Evolutionary conservation across 345 rosid species (phyloP).

Genomic region (Raphanus raphanistrum): DNA sequence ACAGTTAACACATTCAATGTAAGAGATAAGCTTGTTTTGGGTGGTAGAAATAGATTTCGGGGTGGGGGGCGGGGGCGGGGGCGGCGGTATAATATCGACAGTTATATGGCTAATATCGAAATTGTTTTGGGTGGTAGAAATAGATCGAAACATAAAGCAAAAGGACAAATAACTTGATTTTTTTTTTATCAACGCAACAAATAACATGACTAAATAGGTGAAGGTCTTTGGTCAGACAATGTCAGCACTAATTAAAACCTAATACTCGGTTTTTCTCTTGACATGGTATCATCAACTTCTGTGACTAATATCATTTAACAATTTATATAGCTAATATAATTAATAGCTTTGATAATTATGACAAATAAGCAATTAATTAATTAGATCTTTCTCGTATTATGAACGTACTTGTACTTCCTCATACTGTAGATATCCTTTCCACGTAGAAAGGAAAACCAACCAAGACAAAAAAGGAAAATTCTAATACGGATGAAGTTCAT

Average conservation of each 20-base stretch:
- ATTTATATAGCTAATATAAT: background rate
- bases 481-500: constrained; percentile 35
- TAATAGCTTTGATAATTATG: background rate
- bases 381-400: constrained; percentile 13
- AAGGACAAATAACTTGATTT: background rate
- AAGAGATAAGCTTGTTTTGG: background rate
- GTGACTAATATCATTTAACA: background rate
- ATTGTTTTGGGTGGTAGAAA: constrained; percentile 22
- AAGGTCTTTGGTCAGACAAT: constrained; percentile 31
- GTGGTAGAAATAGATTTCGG: background rate
- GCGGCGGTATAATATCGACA: background rate
- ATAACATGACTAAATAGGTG: constrained; percentile 13
- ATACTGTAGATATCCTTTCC: constrained; percentile 20
- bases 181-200: background rate
- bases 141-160: constrained; percentile 34
- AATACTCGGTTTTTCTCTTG: constrained; percentile 24
- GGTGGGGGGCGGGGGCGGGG: background rate
- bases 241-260: constrained; percentile 23
- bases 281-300: constrained; percentile 2
- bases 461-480: constrained; percentile 2
- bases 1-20: constrained; percentile 4
- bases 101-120: background rate
- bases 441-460: constrained; percentile 26
- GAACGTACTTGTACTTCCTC: constrained; percentile 37
- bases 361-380: constrained; percentile 7